Evolutionary conservation across 352 stramenopile genomes (phyloP).

Genomic region (Globisporangium nagaii): DNA sequence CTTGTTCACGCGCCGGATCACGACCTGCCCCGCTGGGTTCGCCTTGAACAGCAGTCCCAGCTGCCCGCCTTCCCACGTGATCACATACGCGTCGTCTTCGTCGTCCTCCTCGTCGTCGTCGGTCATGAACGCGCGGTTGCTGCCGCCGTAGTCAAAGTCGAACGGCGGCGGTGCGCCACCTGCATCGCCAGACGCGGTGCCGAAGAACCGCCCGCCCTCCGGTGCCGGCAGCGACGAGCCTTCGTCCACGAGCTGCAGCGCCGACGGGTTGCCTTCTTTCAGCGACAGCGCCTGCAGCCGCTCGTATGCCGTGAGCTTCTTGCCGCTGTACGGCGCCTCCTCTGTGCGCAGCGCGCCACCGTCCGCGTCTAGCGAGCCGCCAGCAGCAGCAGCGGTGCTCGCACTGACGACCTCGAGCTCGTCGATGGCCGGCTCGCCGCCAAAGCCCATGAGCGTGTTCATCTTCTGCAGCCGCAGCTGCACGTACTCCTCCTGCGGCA

Average conservation of each 20-base stretch:
- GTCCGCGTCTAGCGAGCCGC: slow-evolving; percentile 11
- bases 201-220: slow-evolving; percentile 4
- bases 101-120: slow-evolving; percentile 44
- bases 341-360: slow-evolving; percentile 13
- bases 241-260: slow-evolving; percentile 17
- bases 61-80: slow-evolving; percentile 60
- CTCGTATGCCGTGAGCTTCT: slow-evolving; percentile 31
- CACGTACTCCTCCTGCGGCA: slow-evolving; percentile 44
- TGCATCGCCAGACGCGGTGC: neutral
- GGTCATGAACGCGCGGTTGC: slow-evolving; percentile 7
- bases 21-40: slow-evolving; percentile 34
- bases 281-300: slow-evolving; percentile 52
- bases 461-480: slow-evolving; percentile 47
- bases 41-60: slow-evolving; percentile 74
- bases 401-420: slow-evolving; percentile 8
- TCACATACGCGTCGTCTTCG: slow-evolving; percentile 64
- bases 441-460: slow-evolving; percentile 34
- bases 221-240: slow-evolving; percentile 10
- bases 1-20: slow-evolving; percentile 77
- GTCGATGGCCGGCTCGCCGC: slow-evolving; percentile 16
- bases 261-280: slow-evolving; percentile 15
- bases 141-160: slow-evolving; percentile 1
- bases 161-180: neutral
- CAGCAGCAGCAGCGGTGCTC: neutral
- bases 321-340: neutral